Base-by-base conservation (phyloP, 2,329 filamentous ascomycete genomes). In the Alternaria triticina region DNA sequence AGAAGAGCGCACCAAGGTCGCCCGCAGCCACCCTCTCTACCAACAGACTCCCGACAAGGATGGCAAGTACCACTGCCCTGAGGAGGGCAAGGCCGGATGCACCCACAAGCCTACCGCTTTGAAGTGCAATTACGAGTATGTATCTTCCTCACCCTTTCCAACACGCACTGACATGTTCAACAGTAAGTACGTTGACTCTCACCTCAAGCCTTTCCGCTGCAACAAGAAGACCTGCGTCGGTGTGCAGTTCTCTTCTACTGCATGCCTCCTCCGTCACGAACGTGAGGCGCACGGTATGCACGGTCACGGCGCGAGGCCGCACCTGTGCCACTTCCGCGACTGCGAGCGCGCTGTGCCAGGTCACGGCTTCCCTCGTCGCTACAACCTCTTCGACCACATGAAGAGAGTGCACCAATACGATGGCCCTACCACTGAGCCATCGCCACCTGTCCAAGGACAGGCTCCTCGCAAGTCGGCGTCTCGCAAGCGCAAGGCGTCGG, bases 91-190 rank as follows among this genome's bases (percentile, higher is more conserved):
- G 61, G 83, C 87, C 54, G 86, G 89, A 76, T 98, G 95, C 87
- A 91, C 88, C 81, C 95, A 97, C 88, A 92, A 92, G 83, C 89
- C 94, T 44, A 96, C 96, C 77, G 96, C 96, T 84, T 91, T 98
- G 73, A 97, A 97, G 88, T 97, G 95, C 89, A 97, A 97, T 83
- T 98, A 97, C 79, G 94, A 97, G 94, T 97, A 90, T 88, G 93
- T 64, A 17, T 33, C 43, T 20, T 46, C 57, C 6, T 40, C 25
- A 27, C 27, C 22, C 40, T 59, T 45, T 54, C 3, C 5, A 28
- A 17, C 22, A 47, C 59, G n/a, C 74, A 70, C 28, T 63, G 27
- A 62, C 40, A 11, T 27, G 11, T 23, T 45, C 20, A 44, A 55
- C 78, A 97, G 94, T 87, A 98, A 98, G 87, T 97, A 96, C 74